Conservation (phyloP, 768 basidiomycete species). For the Boletus patriciae region DNA sequence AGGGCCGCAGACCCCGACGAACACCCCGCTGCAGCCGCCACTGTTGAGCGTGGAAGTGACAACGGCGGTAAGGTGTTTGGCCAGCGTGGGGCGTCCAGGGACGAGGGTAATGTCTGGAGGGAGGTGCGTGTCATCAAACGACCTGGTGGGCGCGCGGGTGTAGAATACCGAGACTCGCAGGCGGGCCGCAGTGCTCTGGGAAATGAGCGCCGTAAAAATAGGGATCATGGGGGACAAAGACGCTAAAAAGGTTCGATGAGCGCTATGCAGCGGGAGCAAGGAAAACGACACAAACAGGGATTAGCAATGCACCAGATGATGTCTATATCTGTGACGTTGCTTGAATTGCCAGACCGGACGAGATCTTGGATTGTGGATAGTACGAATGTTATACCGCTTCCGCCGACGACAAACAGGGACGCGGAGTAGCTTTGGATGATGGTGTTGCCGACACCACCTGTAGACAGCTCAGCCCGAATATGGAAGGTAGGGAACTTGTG, state of each 20-base stretch:
- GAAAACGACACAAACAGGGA: constrained; percentile 40
- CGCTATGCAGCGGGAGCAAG: not conserved
- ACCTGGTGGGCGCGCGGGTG: constrained; percentile 43
- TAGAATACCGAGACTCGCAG: constrained; percentile 56
- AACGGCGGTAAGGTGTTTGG: constrained; percentile 45
- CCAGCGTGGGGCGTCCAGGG: constrained; percentile 54
- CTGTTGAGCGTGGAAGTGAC: constrained; percentile 41
- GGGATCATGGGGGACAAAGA: constrained; percentile 51
- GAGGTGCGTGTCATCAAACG: constrained; percentile 31
- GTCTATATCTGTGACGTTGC: constrained; percentile 58
- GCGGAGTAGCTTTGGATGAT: constrained; percentile 66
- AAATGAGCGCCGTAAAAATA: constrained; percentile 46
- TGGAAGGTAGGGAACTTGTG: no score
- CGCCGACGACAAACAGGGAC: constrained; percentile 68
- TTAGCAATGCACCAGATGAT: constrained; percentile 68
- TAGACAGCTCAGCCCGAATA: not conserved
- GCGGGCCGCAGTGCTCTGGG: constrained; percentile 43
- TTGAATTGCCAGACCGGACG: constrained; percentile 46
- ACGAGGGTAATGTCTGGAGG: constrained; percentile 44
- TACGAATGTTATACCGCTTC: constrained; percentile 74
- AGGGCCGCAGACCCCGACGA: constrained; percentile 47
- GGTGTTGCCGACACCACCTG: constrained; percentile 61
- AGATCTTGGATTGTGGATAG: constrained; percentile 66
- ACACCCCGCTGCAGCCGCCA: constrained; percentile 36
- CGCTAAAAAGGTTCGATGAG: constrained; percentile 29